These are phyloP conservation scores for Plicaturopsis crispa DNA, from an alignment of 768 basidiomycete genomes.

Conservation along the genomic window DNA sequence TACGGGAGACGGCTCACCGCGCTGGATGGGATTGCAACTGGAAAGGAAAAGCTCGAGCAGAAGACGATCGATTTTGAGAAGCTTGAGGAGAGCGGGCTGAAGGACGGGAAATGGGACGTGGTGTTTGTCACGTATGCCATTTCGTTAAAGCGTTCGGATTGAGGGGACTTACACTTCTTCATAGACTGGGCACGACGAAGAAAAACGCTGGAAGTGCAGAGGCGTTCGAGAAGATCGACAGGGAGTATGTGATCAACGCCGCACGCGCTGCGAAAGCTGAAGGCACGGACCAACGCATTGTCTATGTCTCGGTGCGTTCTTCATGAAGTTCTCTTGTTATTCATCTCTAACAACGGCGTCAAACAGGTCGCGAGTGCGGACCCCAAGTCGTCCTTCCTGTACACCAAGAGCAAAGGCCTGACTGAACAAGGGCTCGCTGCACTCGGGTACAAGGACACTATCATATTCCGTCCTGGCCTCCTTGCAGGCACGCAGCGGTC, in stretches of 20 bases:
- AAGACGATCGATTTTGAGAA: conserved; percentile 66
- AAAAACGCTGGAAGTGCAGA: conserved; percentile 53
- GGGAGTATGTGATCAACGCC: conserved; percentile 74
- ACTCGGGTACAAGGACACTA: conserved; percentile 63
- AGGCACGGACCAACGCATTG: conserved; percentile 46
- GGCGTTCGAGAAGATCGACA: conserved; percentile 70
- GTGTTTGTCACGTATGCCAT: conserved; percentile 58
- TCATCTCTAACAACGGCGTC: not conserved
- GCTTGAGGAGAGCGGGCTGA: conserved; percentile 40
- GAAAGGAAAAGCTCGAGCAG: conserved; percentile 59
- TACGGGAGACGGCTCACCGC: conserved; percentile 60
- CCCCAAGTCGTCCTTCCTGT: conserved; percentile 42
- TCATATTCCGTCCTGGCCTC: conserved; percentile 58
- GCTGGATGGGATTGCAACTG: conserved; percentile 26
- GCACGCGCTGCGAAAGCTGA: conserved; percentile 55
- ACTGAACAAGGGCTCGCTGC: conserved; percentile 63
- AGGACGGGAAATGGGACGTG: conserved; percentile 61
- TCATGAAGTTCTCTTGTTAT: not conserved
- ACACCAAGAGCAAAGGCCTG: conserved; percentile 62
- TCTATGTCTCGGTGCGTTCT: conserved; percentile 64
- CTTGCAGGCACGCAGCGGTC: conserved; percentile 40
- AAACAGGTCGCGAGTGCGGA: conserved; percentile 41
- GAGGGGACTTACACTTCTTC: not conserved
- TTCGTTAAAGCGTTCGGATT: not conserved
- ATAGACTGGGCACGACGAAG: conserved; percentile 59